Conservation (phyloP, 2,329 filamentous ascomycete genomes). For the Colletotrichum abscissum region DNA sequence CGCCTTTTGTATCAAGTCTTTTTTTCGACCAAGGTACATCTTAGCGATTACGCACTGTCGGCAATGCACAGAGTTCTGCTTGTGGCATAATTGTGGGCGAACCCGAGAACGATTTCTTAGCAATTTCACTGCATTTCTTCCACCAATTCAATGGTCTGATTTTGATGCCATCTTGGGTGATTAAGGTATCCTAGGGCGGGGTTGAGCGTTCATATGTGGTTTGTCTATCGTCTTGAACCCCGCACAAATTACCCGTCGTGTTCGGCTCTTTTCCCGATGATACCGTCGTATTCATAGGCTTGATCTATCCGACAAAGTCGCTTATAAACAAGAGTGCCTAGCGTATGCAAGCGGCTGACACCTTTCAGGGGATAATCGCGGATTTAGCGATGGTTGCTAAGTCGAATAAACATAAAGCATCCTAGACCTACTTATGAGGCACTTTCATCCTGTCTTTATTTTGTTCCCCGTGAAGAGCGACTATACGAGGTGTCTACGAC, state of each 20-base stretch:
- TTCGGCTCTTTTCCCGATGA: background rate
- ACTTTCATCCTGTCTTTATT: too few species aligned
- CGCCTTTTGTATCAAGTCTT: too few species aligned
- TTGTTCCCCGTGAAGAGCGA: too few species aligned
- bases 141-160: constrained; percentile 10
- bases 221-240: background rate
- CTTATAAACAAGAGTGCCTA: too few species aligned
- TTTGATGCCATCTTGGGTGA: background rate
- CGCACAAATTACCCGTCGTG: background rate
- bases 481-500: too few species aligned
- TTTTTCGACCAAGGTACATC: too few species aligned
- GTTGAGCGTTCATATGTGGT: background rate
- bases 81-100: background rate
- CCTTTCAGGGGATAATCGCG: background rate
- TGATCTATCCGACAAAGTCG: background rate
- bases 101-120: background rate
- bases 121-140: constrained; percentile 1
- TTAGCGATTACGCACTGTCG: background rate
- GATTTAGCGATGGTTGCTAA: too few species aligned
- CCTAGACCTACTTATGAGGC: too few species aligned
- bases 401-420: too few species aligned
- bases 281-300: background rate
- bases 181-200: background rate
- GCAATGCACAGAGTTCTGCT: background rate
- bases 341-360: background rate